Conservation (phyloP, 1,139 yeast species). For the Candida sanyaensis region DNA sequence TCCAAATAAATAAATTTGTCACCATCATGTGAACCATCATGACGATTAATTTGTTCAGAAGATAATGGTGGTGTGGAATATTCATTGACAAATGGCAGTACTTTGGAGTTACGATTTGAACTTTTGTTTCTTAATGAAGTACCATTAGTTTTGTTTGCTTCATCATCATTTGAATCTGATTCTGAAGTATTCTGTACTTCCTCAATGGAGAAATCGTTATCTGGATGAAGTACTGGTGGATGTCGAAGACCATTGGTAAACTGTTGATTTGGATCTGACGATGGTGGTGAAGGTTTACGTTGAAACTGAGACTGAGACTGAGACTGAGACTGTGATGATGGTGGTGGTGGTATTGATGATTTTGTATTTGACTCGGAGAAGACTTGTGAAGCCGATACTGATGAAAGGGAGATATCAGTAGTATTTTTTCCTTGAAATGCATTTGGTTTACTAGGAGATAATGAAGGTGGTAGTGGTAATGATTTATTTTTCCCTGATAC, state of each 20-base stretch:
- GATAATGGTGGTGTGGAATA: conserved; percentile 12
- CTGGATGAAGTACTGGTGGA: conserved; percentile 7
- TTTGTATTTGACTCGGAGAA: conserved; percentile 3
- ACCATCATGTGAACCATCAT: conserved; percentile 8
- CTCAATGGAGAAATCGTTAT: conserved; percentile 39
- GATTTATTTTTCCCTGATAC: conserved; percentile 27
- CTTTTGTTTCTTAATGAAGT: conserved; percentile 14
- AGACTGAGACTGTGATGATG: not conserved
- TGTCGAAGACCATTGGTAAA: not conserved
- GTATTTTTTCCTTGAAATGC: not conserved
- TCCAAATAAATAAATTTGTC: conserved; percentile 21
- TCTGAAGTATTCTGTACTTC: conserved; percentile 43
- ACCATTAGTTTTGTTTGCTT: conserved; percentile 11
- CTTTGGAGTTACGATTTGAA: conserved; percentile 6
- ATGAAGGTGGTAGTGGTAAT: conserved; percentile 32
- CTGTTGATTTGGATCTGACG: not conserved
- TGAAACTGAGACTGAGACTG: too few relatives aligned
- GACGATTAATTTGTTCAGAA: not conserved
- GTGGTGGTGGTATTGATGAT: not conserved
- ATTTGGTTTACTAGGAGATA: not conserved
- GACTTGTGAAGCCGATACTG: conserved; percentile 3
- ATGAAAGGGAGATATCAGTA: conserved; percentile 2
- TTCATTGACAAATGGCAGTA: conserved; percentile 6
- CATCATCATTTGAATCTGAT: conserved; percentile 28
- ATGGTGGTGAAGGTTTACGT: not conserved